Conservation (phyloP, 805 yeast genomes). For the Tetrapisispora iriomotensis region DNA sequence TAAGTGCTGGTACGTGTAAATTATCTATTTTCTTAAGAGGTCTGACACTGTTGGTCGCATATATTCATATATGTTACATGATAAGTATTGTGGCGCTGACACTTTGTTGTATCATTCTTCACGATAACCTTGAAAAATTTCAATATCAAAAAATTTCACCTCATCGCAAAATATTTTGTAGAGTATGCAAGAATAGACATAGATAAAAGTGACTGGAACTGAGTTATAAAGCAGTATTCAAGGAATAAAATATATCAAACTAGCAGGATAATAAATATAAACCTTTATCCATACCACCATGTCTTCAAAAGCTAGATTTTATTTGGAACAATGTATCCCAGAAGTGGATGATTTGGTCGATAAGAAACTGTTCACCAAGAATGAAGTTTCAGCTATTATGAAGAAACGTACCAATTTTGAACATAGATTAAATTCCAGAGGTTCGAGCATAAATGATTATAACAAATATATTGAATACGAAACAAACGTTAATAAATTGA, state of each 20-base stretch:
- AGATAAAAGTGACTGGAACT: no score
- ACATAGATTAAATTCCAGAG: slow-evolving; percentile 78
- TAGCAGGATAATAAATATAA: not conserved
- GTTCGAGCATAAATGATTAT: slow-evolving; percentile 68
- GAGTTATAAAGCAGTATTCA: no score
- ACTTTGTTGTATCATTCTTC: no score
- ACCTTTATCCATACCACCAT: slow-evolving; percentile 20
- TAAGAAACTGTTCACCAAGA: slow-evolving; percentile 71
- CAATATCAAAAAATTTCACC: not conserved
- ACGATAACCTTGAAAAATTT: not conserved
- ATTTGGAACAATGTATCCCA: slow-evolving; percentile 66
- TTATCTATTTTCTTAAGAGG: no score
- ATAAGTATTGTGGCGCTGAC: no score
- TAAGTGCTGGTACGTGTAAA: no score
- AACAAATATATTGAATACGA: slow-evolving; percentile 75
- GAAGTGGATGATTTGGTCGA: slow-evolving; percentile 82
- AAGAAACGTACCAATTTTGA: slow-evolving; percentile 93
- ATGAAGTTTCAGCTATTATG: slow-evolving; percentile 77
- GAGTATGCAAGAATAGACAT: no score
- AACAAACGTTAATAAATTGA: slow-evolving; percentile 61
- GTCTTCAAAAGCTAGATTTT: slow-evolving; percentile 49
- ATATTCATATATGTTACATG: no score
- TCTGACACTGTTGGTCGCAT: no score
- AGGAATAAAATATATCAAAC: no score
- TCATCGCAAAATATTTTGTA: slow-evolving; percentile 3